A percentile compares a stretch with the other conserved stretches of the same genome.
phyloP scores from a whole-genome alignment of 1,284 basidiomycete genomes.

The Mycena citricolor region DNA sequence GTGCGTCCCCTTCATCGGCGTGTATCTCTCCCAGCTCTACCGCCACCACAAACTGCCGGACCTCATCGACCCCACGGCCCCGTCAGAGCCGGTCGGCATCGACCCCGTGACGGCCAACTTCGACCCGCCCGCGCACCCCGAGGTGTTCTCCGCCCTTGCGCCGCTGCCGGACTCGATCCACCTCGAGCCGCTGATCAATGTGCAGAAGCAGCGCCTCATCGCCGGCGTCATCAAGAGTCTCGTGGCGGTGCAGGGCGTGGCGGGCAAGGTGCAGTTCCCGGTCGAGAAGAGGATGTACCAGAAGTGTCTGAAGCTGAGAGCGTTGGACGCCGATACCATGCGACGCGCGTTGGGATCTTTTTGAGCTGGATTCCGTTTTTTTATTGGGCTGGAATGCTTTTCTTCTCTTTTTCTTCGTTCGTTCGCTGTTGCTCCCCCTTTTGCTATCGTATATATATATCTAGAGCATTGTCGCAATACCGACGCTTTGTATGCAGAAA shows the following conservation, averaged over 20 bases:
- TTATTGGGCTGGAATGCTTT: too few species aligned
- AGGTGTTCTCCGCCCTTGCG: constrained; percentile 70
- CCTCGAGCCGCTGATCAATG: constrained; percentile 84
- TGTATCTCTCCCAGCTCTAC: constrained; percentile 75
- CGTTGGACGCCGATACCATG: constrained; percentile 53
- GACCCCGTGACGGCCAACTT: constrained; percentile 64
- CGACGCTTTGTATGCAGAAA: too few species aligned
- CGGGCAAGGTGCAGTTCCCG: constrained; percentile 66
- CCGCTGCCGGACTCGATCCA: constrained; percentile 72
- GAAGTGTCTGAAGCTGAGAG: constrained; percentile 70
- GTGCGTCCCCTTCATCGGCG: constrained; percentile 81
- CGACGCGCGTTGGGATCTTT: constrained; percentile 47
- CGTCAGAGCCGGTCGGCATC: constrained; percentile 63
- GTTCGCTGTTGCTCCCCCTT: too few species aligned
- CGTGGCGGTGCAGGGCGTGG: constrained; percentile 78
- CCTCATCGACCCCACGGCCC: constrained; percentile 79
- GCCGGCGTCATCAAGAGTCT: constrained; percentile 76
- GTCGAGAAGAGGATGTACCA: constrained; percentile 75
- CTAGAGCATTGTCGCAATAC: too few species aligned
- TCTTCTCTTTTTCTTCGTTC: too few species aligned
- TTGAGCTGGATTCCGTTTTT: too few species aligned
- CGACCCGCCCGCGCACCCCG: constrained; percentile 67
- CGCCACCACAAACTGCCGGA: constrained; percentile 71
- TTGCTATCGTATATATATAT: too few species aligned
- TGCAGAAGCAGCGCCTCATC: constrained; percentile 82